These are phyloP conservation scores for Castanea sativa DNA, from an alignment of 306 rosid genomes.

Conservation along the genomic window DNA sequence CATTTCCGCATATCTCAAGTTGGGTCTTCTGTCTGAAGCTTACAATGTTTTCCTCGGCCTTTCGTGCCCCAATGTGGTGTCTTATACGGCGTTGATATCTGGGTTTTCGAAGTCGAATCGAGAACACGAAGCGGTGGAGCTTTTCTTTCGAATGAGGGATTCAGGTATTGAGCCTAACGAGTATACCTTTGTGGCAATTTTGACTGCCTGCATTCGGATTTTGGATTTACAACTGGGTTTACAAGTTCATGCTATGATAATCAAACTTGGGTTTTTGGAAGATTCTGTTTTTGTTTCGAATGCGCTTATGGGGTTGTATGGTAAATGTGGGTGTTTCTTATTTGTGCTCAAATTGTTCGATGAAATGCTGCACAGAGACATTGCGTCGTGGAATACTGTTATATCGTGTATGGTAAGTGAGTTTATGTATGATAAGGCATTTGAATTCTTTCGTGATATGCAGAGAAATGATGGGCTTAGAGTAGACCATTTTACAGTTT, in stretches of 20 bases:
- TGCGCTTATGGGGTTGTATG: conserved; percentile 60
- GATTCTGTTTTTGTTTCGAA: conserved; percentile 57
- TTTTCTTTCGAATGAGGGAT: conserved; percentile 60
- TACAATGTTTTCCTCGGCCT: conserved; percentile 44
- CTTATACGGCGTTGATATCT: conserved; percentile 67
- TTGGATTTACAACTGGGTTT: conserved; percentile 43
- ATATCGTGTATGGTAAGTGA: conserved; percentile 50
- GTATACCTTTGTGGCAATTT: conserved; percentile 71
- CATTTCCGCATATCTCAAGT: conserved; percentile 52
- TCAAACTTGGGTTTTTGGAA: conserved; percentile 46
- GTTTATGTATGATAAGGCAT: conserved; percentile 37
- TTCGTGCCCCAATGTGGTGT: conserved; percentile 50
- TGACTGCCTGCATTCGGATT: conserved; percentile 57
- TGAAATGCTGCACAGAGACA: conserved; percentile 52
- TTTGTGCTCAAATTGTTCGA: conserved; percentile 48
- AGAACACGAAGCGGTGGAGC: conserved; percentile 49
- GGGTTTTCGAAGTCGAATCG: conserved; percentile 60
- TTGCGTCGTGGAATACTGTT: conserved; percentile 70
- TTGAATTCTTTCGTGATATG: conserved; percentile 53
- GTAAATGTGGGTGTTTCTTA: conserved; percentile 43
- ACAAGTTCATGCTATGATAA: conserved; percentile 59
- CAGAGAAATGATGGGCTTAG: conserved; percentile 28
- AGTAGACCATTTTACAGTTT: conserved; percentile 56
- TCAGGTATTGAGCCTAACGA: conserved; percentile 57
- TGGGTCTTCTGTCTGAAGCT: conserved; percentile 56